Base-by-base conservation (phyloP, 1,139 yeast genomes). In the Kurtzmaniella natalensis region DNA sequence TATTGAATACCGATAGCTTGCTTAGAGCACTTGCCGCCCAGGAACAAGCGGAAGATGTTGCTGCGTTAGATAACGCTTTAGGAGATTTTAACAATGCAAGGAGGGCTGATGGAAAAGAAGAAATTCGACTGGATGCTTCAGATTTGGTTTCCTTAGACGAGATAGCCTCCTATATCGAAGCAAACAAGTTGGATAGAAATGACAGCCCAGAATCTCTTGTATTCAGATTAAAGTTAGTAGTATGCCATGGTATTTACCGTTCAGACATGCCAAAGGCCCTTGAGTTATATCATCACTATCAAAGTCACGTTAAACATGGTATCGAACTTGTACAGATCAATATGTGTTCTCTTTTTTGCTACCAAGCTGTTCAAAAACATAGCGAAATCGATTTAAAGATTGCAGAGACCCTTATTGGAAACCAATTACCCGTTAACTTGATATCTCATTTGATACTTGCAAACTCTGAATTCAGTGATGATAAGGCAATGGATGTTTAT, bases 401-500 rank as follows among this genome's bases (percentile, higher is more conserved):
- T 18, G 78, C 80, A 0, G 70, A 74, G 37, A 65, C 73, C 0
- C 55, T 77, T 30, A 46, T 66, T 59, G 14, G 58, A 65, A 7
- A 44, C 51, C 23, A 53, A 26, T 17, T 69, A 10, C 64, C 74
- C 1, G 56, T 68, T 2, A 54, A 59, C 8, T 49, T 66, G 3
- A 44, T 75, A 3, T 75, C 76, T 36, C 53, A 64, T 1, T 48
- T 71, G 29, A 68, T 81, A n/a, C 43, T 79, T 8, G 70, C 70
- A 0, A 57, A 66, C 25, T 59, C 77, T 6, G 65, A 61, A 42
- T 66, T 73, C 36, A 66, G 70, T 29, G 49, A 62, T 2, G 74
- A 72, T 13, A 48, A 56, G 22, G 59, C 80, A 0, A 57, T 81
- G 24, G 66, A 64, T 2, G 45, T 76, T 5, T 81, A 72, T 53